Conservation (phyloP, 139 green algal genomes). For the Chlorella vulgaris region DNA sequence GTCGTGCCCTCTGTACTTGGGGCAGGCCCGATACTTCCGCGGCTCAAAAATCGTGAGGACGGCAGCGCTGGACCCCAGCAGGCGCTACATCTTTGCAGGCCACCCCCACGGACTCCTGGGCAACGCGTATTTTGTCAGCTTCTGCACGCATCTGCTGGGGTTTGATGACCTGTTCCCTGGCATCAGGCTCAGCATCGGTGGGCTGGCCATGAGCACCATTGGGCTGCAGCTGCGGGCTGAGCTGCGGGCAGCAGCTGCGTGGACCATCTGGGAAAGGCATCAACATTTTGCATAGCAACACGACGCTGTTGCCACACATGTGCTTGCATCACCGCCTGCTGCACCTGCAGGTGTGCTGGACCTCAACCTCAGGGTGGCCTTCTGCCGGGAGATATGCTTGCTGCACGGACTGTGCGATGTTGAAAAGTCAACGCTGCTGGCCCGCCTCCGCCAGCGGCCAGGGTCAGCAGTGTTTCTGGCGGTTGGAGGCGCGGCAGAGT, state of each 20-base stretch:
- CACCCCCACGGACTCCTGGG: slow-evolving; percentile 31
- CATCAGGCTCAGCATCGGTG: slow-evolving; percentile 27
- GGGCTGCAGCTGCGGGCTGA: neutral
- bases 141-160: slow-evolving; percentile 24
- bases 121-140: slow-evolving; percentile 14
- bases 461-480: slow-evolving; percentile 22
- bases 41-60: slow-evolving; percentile 20
- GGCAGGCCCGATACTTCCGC: slow-evolving; percentile 2
- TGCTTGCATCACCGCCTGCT: no score
- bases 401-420: slow-evolving; percentile 31
- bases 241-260: no score
- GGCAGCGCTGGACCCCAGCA: slow-evolving; percentile 9
- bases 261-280: no score
- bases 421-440: slow-evolving; percentile 9
- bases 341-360: slow-evolving; percentile 10
- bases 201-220: neutral
- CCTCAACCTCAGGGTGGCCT: slow-evolving; percentile 28
- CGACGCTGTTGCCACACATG: no score
- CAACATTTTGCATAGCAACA: no score
- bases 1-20: slow-evolving; percentile 4
- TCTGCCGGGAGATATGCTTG: slow-evolving; percentile 37
- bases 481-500: slow-evolving; percentile 12
- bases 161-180: slow-evolving; percentile 20
- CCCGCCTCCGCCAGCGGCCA: slow-evolving; percentile 1
- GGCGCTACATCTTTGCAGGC: slow-evolving; percentile 3